Conservation (phyloP, 2,329 filamentous ascomycete species). For the Drechslerella coelobrocha region DNA sequence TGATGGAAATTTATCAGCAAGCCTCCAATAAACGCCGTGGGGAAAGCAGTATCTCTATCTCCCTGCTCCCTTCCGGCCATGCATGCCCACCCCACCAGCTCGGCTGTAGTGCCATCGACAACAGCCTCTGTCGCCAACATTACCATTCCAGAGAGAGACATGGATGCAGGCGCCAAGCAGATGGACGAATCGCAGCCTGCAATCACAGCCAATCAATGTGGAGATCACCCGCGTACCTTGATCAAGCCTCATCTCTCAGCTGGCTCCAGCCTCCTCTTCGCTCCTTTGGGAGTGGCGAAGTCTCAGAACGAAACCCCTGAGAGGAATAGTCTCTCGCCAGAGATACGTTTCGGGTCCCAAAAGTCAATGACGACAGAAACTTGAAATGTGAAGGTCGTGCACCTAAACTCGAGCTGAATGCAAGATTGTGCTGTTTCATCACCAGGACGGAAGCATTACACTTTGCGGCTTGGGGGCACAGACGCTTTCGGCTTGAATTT, state of each 20-base stretch:
- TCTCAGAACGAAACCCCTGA: slow-evolving; percentile 15
- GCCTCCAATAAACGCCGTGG: slow-evolving; percentile 37
- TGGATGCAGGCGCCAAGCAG: slow-evolving; percentile 32
- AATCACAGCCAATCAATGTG: slow-evolving; percentile 30
- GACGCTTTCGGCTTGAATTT: slow-evolving; percentile 23
- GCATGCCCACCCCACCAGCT: slow-evolving; percentile 17
- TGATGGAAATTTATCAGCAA: slow-evolving; percentile 32
- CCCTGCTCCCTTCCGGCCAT: slow-evolving; percentile 3
- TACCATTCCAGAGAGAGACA: slow-evolving; percentile 41
- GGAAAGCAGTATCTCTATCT: slow-evolving; percentile 12
- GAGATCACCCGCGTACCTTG: slow-evolving; percentile 43
- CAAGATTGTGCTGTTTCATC: slow-evolving; percentile 37
- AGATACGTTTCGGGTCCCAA: slow-evolving; percentile 31
- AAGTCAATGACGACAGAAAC: slow-evolving; percentile 42
- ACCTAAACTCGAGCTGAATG: slow-evolving; percentile 45
- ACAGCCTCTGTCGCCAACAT: slow-evolving; percentile 38
- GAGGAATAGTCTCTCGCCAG: background rate
- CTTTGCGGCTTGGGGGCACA: slow-evolving; percentile 7
- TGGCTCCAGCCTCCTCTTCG: slow-evolving; percentile 44
- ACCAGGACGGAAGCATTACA: too few relatives aligned
- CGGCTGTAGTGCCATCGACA: slow-evolving; percentile 44
- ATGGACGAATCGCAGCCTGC: slow-evolving; percentile 33
- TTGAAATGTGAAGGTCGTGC: too few relatives aligned
- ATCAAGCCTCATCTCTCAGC: slow-evolving; percentile 50
- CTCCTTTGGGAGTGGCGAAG: slow-evolving; percentile 43